A percentile compares a stretch with the other conserved stretches of the same genome.
phyloP scores from a whole-genome alignment of 495 filamentous ascomycete genomes.

The Podospora sp. region DNA sequence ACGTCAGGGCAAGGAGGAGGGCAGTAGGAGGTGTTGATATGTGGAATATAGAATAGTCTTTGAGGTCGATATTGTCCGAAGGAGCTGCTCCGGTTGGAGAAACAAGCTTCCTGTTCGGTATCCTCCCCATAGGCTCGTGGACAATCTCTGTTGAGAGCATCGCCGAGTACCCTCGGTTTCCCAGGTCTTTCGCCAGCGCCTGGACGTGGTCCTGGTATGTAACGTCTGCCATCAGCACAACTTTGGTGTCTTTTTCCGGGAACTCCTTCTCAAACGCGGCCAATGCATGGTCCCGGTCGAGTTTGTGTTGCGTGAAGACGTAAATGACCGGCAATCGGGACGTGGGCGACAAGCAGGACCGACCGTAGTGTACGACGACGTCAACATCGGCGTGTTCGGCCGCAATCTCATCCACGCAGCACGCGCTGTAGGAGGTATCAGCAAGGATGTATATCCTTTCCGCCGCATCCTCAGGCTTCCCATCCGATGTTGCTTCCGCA shows the following conservation, averaged over 20 bases:
- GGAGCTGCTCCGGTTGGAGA: conserved; percentile 15
- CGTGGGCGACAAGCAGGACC: conserved; percentile 89
- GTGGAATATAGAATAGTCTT: conserved; percentile 82
- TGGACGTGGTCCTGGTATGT: conserved; percentile 75
- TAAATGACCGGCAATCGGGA: conserved; percentile 88
- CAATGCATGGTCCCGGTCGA: conserved; percentile 61
- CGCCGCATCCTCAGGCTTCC: conserved; percentile 20
- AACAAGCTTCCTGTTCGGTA: conserved; percentile 78
- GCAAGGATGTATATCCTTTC: conserved; percentile 79
- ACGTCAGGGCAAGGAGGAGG: conserved; percentile 83
- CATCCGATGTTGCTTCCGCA: background rate
- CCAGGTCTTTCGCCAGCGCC: conserved; percentile 52
- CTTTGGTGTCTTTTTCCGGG: conserved; percentile 60
- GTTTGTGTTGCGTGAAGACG: conserved; percentile 75
- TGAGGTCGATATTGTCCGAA: conserved; percentile 50
- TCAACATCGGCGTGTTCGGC: conserved; percentile 92
- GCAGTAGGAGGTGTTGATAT: conserved; percentile 82
- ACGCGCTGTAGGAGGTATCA: conserved; percentile 95
- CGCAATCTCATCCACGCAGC: conserved; percentile 96
- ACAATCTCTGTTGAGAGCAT: conserved; percentile 70
- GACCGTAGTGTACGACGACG: conserved; percentile 91
- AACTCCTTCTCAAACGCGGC: conserved; percentile 70
- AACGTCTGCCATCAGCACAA: conserved; percentile 87
- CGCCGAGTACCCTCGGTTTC: conserved; percentile 65
- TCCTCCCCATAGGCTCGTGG: conserved; percentile 73